phyloP scores from a whole-genome alignment of 2,329 filamentous ascomycete genomes.

The Cladophialophora carrionii region DNA sequence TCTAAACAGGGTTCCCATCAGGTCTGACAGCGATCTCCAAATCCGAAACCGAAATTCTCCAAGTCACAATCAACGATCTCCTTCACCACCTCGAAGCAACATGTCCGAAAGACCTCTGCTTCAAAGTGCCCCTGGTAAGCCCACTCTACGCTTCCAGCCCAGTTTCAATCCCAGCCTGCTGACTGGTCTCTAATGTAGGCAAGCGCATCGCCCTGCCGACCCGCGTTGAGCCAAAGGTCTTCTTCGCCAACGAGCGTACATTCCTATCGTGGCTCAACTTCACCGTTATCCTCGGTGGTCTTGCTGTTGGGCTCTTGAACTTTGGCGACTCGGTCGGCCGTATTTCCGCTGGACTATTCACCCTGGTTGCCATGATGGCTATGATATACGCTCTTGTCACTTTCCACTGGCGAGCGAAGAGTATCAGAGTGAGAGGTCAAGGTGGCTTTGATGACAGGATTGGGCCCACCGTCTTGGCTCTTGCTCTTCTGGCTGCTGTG shows the following conservation, averaged over 20 bases:
- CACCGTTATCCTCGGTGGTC: slow-evolving; percentile 94
- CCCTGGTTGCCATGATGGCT: slow-evolving; percentile 86
- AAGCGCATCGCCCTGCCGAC: slow-evolving; percentile 98
- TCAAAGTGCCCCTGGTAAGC: slow-evolving; percentile 83
- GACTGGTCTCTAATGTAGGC: slow-evolving; percentile 58
- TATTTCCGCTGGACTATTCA: slow-evolving; percentile 92
- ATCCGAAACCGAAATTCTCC: neutral
- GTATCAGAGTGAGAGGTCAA: slow-evolving; percentile 86
- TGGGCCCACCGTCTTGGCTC: slow-evolving; percentile 85
- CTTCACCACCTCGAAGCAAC: slow-evolving; percentile 39
- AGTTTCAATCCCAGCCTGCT: slow-evolving; percentile 8
- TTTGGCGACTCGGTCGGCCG: slow-evolving; percentile 94
- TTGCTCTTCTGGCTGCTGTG: slow-evolving; percentile 85
- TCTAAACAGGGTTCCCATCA: neutral
- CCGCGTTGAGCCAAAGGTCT: slow-evolving; percentile 98
- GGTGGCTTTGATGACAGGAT: slow-evolving; percentile 96
- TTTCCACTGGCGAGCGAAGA: slow-evolving; percentile 96
- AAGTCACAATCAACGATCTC: neutral
- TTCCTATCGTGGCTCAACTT: slow-evolving; percentile 99
- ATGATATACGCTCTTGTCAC: slow-evolving; percentile 95
- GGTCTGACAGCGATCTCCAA: neutral
- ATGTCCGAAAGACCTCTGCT: slow-evolving; percentile 98
- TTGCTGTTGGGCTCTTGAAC: slow-evolving; percentile 96
- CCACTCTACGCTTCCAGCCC: slow-evolving; percentile 7
- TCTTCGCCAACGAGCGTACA: slow-evolving; percentile 99